Evolutionary conservation across 441 rosid species (phyloP).

Genomic region (Pelargonium citronellum): DNA sequence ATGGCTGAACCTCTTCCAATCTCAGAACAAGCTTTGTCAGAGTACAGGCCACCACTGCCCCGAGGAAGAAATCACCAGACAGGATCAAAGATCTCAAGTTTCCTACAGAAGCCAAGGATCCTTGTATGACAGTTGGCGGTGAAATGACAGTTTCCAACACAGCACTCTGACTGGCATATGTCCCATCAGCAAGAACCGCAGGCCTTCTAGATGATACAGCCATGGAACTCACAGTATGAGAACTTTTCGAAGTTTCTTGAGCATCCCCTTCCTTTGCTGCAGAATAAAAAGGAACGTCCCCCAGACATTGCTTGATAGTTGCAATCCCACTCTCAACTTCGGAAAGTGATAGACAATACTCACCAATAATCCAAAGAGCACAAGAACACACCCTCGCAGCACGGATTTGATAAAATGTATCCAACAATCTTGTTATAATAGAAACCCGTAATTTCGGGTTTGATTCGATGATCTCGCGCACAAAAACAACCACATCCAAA

Average conservation of each 20-base stretch:
- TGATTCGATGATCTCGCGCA: constrained; percentile 79
- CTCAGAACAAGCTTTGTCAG: constrained; percentile 77
- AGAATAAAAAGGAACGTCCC: constrained; percentile 74
- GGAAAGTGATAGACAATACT: constrained; percentile 76
- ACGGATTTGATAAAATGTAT: constrained; percentile 80
- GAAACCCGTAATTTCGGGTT: constrained; percentile 81
- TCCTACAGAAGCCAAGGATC: constrained; percentile 61
- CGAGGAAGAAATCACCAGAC: constrained; percentile 87
- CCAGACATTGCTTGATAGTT: constrained; percentile 83
- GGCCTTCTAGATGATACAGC: constrained; percentile 78
- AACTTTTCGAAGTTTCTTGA: constrained; percentile 43
- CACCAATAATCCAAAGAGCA: constrained; percentile 93
- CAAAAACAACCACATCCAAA: constrained; percentile 71
- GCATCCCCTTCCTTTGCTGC: constrained; percentile 51
- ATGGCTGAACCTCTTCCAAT: constrained; percentile 78
- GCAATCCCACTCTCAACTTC: constrained; percentile 76
- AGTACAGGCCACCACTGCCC: constrained; percentile 84
- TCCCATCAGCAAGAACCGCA: constrained; percentile 85
- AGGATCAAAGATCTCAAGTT: constrained; percentile 76
- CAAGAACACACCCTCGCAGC: constrained; percentile 80
- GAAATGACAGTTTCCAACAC: constrained; percentile 84
- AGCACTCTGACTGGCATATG: constrained; percentile 93
- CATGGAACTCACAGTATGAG: constrained; percentile 43
- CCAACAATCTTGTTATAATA: constrained; percentile 71
- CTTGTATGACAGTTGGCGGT: constrained; percentile 68